Base-by-base conservation (phyloP, 768 basidiomycete genomes). In the Leccinum pellstonianum region DNA sequence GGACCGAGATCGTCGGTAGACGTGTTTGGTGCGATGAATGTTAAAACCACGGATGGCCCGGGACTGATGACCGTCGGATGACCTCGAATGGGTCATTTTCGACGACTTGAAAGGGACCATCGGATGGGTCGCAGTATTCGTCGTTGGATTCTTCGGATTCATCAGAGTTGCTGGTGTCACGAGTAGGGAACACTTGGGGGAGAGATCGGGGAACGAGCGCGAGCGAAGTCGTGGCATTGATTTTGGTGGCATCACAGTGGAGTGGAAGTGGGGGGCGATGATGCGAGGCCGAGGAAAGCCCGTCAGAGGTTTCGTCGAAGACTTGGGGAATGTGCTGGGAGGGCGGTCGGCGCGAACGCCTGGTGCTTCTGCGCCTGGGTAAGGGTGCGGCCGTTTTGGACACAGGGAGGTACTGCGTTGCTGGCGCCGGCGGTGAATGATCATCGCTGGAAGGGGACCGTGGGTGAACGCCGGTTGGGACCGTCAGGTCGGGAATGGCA, bases 311-410 rank as follows among this genome's bases (percentile, higher is more conserved):
- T 29, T 29, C 27, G 27, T 29, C 8, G 27, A 29, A 62, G 23
- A 52, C 66, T 38, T 70, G 69, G 19, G 54, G 15, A 14, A 73
- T 75, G 52, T 62, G 64, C 5, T 33, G 10, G 31, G 10, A 33
- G 11, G 11, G 31, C 11, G 31, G 11, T 11, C 31, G 31, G 31
- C 10, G 31, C 10, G 10, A 33, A 33, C 31, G 2, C 31, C 31
- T 33, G 11, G 31, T 33, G 31, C 31, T 33, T 33, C 31, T 33
- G 31, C 1, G 31, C 10, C 11, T 33, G 31, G 31, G 31, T 33
- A 11, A 33, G 10, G 31, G 31, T 33, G 31, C 11, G 10, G 31
- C 31, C 31, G 10, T 33, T 33, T 33, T 33, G 31, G 31, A 33
- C 10, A 33, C 10, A 33, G 31, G 1, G 31, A 11, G 31, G 0